Percentiles rank a stretch among this genome's conserved stretches.
Conservation (phyloP, 768 basidiomycete genomes). For the Rubroboletus pulcherrimus region DNA sequence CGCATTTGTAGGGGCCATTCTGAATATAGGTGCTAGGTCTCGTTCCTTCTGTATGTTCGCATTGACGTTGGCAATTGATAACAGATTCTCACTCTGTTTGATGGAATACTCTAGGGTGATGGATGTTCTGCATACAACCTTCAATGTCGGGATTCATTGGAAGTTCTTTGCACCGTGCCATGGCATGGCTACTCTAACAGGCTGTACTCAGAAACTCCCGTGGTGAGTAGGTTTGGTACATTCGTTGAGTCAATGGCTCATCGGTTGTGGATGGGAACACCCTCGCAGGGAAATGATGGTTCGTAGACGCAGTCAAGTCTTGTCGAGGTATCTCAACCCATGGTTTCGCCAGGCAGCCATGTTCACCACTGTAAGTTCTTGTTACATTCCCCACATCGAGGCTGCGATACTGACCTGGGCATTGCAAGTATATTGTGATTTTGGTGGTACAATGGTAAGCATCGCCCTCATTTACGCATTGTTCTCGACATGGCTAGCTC, state of each 20-base stretch:
- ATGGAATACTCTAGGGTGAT: not conserved
- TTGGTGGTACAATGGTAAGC: slow-evolving; percentile 12
- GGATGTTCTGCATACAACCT: slow-evolving; percentile 1
- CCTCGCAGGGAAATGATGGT: slow-evolving; percentile 3
- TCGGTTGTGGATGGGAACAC: not conserved
- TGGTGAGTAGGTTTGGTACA: not conserved
- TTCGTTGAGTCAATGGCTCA: not conserved
- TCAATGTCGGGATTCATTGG: not conserved
- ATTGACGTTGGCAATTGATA: not conserved
- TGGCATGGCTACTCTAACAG: not conserved
- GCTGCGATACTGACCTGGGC: not conserved
- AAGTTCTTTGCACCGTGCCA: not conserved
- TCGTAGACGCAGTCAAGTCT: not conserved
- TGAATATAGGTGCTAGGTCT: slow-evolving; percentile 1
- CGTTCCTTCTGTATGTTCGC: not conserved
- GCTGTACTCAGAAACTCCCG: not conserved
- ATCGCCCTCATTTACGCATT: no score
- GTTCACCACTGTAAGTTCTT: not conserved
- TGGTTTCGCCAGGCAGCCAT: not conserved
- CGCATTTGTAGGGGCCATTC: not conserved
- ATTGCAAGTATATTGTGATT: not conserved
- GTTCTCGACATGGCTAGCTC: not conserved
- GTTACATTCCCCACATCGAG: no score
- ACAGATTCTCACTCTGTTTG: not conserved
- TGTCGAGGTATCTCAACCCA: not conserved